Conservation (phyloP, 768 basidiomycete species). For the Neoboletus magnificus region DNA sequence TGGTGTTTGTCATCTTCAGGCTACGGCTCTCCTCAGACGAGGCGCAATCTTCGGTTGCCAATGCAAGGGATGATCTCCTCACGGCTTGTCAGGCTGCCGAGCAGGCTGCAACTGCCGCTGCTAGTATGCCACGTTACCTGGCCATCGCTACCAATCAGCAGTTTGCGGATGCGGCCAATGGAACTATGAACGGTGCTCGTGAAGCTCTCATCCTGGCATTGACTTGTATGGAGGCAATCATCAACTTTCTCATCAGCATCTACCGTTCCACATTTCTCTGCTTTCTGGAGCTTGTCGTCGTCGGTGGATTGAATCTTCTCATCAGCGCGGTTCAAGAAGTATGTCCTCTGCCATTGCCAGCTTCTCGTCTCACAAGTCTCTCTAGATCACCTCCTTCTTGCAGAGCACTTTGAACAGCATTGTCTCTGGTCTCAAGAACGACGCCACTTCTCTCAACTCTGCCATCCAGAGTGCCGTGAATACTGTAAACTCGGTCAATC, state of each 20-base stretch:
- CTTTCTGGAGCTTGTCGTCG: slow-evolving; percentile 85
- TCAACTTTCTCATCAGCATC: slow-evolving; percentile 88
- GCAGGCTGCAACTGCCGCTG: slow-evolving; percentile 72
- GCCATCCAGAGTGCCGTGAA: slow-evolving; percentile 61
- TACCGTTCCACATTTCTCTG: slow-evolving; percentile 94
- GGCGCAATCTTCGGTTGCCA: slow-evolving; percentile 62
- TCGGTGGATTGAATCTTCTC: slow-evolving; percentile 74
- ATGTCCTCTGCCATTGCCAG: slow-evolving; percentile 22
- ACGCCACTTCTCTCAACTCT: slow-evolving; percentile 64
- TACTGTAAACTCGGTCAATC: slow-evolving; percentile 73
- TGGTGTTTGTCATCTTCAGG: slow-evolving; percentile 84
- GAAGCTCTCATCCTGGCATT: slow-evolving; percentile 68
- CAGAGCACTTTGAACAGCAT: slow-evolving; percentile 54
- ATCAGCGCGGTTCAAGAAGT: slow-evolving; percentile 85
- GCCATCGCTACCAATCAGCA: slow-evolving; percentile 81
- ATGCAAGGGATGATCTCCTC: slow-evolving; percentile 72
- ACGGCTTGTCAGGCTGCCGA: slow-evolving; percentile 86
- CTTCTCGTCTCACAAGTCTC: slow-evolving; percentile 5
- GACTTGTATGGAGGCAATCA: slow-evolving; percentile 81
- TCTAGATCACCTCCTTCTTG: slow-evolving; percentile 70
- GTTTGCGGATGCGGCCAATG: slow-evolving; percentile 76
- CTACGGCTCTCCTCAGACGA: slow-evolving; percentile 70
- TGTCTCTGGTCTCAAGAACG: slow-evolving; percentile 69
- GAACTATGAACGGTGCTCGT: slow-evolving; percentile 71
- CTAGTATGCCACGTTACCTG: slow-evolving; percentile 86